Base-by-base conservation (phyloP, 1,284 basidiomycete species). In the Trichosporon inkin region DNA sequence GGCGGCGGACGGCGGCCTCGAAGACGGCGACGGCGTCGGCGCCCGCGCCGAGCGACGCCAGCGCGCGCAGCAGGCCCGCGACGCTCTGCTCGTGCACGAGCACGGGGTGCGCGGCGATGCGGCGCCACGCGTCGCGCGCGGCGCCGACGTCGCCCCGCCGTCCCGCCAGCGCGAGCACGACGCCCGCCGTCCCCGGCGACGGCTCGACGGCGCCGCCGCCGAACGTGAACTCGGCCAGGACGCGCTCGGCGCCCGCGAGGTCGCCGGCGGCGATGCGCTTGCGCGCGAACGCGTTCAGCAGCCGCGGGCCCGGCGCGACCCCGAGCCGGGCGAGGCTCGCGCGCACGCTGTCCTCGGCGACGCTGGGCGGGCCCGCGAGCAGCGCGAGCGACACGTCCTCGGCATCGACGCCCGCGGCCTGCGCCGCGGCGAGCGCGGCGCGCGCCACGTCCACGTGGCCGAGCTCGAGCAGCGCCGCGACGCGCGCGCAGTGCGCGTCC, bases 231-330 rank as follows among this genome's bases (percentile, higher is more conserved):
- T 61, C 63, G 24, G n/a, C 14, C 34, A 72, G 49, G n/a, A 74
- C 37, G 0, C 24, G 34, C 17, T 67, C 58, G 1, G 69, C 70
- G 4, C 66, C 69, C 5, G 52, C 53, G 1, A 59, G 17, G 56
- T 75, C 71, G 20, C 56, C 61, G 2, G 59, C 62, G 36, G 68
- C 67, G n/a, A 74, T 14, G 19, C 72, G 58, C 17, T 72, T 53
- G 13, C 65, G 58, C 4, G 71, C 62, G 34, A 76, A 57, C 1
- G 70, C 70, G 54, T 76, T 72, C 6, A 75, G 56, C 10, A 75
- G n/a, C 10, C 55, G 53, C 14, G 63, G 57, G 6, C 53, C 56
- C 10, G 64, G 53, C 14, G 63, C 49, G n/a, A 71, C 20, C 2
- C 58, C 60, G 19, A 73, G 55, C 11, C 40, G 34, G 11, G 59